phyloP scores from a whole-genome alignment of 2,329 filamentous ascomycete species.

The Berkeleyomyces rouxiae region DNA sequence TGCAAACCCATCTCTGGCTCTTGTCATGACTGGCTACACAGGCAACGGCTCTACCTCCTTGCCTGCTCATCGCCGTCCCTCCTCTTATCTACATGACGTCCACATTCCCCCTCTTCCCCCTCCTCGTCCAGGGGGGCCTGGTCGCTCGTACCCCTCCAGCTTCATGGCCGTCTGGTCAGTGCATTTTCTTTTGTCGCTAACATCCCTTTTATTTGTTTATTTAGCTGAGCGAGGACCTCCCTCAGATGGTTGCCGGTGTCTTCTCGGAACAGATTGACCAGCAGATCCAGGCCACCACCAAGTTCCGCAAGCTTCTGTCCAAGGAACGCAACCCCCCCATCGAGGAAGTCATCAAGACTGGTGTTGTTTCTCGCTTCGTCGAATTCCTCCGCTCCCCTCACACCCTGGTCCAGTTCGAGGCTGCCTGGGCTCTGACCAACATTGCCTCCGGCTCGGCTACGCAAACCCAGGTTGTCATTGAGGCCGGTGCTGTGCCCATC shows the following conservation, averaged over 20 bases:
- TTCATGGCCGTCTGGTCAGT: neutral
- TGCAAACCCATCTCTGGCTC: neutral
- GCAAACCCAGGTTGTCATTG: conserved; percentile 97
- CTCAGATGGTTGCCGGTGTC: conserved; percentile 92
- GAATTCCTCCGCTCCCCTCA: conserved; percentile 96
- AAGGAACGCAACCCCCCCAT: conserved; percentile 99
- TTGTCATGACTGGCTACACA: neutral
- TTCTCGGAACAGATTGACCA: conserved; percentile 98
- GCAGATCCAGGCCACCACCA: conserved; percentile 94
- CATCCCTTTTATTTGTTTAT: neutral
- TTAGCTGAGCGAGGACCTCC: conserved; percentile 92
- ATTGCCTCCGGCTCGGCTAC: conserved; percentile 94
- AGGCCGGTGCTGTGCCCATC: conserved; percentile 93
- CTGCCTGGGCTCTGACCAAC: conserved; percentile 97
- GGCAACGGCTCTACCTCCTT: neutral
- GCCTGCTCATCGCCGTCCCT: neutral
- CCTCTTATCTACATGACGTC: neutral
- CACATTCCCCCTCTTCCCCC: neutral
- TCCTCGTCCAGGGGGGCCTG: conserved; percentile 5
- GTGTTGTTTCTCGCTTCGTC: conserved; percentile 92
- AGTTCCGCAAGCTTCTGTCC: conserved; percentile 92
- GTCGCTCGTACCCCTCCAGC: conserved; percentile 10
- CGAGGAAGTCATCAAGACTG: conserved; percentile 97
- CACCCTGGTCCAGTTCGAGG: conserved; percentile 96
- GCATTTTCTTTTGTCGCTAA: neutral